These are phyloP conservation scores for Candida hungchunana DNA, from an alignment of 805 yeast genomes.

Conservation along the genomic window DNA sequence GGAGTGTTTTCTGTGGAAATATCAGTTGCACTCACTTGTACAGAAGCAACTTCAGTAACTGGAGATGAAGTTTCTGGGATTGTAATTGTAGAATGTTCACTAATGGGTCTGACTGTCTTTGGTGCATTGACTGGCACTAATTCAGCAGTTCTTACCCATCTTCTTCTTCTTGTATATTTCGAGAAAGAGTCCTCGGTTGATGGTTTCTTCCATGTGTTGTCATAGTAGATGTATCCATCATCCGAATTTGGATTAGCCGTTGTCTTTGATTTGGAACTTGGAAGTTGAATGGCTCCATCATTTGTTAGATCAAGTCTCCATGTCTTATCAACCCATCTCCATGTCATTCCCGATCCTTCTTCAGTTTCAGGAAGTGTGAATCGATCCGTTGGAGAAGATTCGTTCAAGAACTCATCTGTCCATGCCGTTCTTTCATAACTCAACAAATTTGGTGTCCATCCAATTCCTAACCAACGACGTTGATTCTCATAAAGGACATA, in stretches of 20 bases:
- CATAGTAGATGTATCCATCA: slow-evolving; percentile 86
- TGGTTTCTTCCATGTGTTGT: slow-evolving; percentile 93
- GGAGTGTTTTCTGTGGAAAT: slow-evolving; percentile 12
- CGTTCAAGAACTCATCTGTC: slow-evolving; percentile 95
- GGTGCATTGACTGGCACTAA: slow-evolving; percentile 41
- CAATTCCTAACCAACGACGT: slow-evolving; percentile 95
- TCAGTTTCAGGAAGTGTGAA: slow-evolving; percentile 80
- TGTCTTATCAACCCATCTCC: slow-evolving; percentile 94
- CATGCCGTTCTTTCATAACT: slow-evolving; percentile 94
- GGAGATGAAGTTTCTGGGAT: slow-evolving; percentile 19
- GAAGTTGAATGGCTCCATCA: slow-evolving; percentile 76
- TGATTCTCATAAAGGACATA: slow-evolving; percentile 93
- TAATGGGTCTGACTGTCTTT: slow-evolving; percentile 9
- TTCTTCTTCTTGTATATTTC: slow-evolving; percentile 87
- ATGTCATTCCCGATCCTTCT: slow-evolving; percentile 61
- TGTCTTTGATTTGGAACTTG: slow-evolving; percentile 51
- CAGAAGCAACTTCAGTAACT: slow-evolving; percentile 19
- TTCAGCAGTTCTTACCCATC: slow-evolving; percentile 96
- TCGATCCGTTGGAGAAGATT: slow-evolving; percentile 67
- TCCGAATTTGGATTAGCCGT: slow-evolving; percentile 67
- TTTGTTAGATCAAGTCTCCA: slow-evolving; percentile 91
- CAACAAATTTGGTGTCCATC: slow-evolving; percentile 91
- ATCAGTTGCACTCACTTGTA: slow-evolving; percentile 22
- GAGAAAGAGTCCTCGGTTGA: slow-evolving; percentile 82
- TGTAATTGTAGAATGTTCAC: slow-evolving; percentile 1